A percentile compares a stretch with the other conserved stretches of the same genome.
Evolutionary conservation across 257 asterid species (phyloP).

Genomic region (Solanum microdontum): DNA sequence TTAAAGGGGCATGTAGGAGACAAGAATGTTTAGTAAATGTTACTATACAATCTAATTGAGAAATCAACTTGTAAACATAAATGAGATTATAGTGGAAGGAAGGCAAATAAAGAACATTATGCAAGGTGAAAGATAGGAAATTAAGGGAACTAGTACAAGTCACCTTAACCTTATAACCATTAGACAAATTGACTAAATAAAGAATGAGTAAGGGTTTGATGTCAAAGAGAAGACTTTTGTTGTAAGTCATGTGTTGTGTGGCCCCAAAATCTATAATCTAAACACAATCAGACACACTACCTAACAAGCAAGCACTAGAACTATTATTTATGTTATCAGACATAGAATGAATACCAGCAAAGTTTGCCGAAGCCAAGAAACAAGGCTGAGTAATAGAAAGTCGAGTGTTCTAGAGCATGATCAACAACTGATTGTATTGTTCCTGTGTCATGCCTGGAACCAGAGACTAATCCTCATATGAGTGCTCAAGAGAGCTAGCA

Average conservation of each 20-base stretch:
- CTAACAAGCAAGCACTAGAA: not conserved
- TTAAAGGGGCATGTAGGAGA: not conserved
- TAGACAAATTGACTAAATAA: not conserved
- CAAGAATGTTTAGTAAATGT: not conserved
- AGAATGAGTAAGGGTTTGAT: not conserved
- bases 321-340: too few relatives aligned
- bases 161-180: not conserved
- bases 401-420: not conserved
- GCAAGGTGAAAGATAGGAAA: not conserved
- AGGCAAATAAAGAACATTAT: too few relatives aligned
- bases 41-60: not conserved
- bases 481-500: too few relatives aligned
- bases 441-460: not conserved
- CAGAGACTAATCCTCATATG: too few relatives aligned
- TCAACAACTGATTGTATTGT: not conserved
- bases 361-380: not conserved
- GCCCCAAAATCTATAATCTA: not conserved
- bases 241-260: not conserved
- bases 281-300: not conserved
- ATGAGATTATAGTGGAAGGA: not conserved
- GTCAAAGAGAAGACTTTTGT: not conserved
- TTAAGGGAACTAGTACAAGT: not conserved
- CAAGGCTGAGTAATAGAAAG: not conserved
- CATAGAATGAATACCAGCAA: not conserved
- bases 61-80: not conserved